Evolutionary conservation across 2,329 filamentous ascomycete species (phyloP), one percentile per base, ranked within the genome.

Genomic region (Lasiodiplodia citricola): DNA sequence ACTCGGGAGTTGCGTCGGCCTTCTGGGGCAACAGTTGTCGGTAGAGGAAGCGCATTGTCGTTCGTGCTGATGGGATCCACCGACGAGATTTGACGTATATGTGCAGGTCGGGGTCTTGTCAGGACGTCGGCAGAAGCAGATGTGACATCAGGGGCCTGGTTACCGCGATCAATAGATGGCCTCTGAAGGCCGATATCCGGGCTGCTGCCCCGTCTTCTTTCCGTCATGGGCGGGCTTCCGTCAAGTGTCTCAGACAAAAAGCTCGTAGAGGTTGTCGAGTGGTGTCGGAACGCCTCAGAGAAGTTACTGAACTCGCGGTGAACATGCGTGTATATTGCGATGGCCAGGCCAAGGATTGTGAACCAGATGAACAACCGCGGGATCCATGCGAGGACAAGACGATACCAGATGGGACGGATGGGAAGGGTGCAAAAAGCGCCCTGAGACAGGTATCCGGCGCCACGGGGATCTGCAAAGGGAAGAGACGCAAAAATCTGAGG

Each of bases 361-460:
- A 85, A 74, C 71, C 91, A 87, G 64, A 93, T 89, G 44, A 92
- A 72, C 71, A 93, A 93, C 62, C 92, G 86, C 44, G 92, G 92
- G 8, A 92, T 84, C 92, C 92, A 95, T 68, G 87, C 87, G 2
- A 94, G 81, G 0, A 86, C 88, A 18, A 90, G 81, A 54, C 89
- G 85, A 71, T 90, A 90, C 92, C 92, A 94, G 70, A 85, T 84
- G 0, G 90, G 89, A 3, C 86, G 83, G 18, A 87, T 81, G 0
- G 91, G 90, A 2, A 94, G 82, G 70, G 90, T 90, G 77, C 92
- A 95, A 73, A 89, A 91, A 23, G 88, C 86, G 1, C 89, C 90
- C 60, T 87, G 85, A 25, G 89, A 87, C 55, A 86, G 80, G 74
- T 91, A 93, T 2, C 78, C 76, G 5, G 81, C 80, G 67, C 86